These are phyloP conservation scores for Lachancea cidri DNA, from an alignment of 805 yeast species.

Conservation along the genomic window DNA sequence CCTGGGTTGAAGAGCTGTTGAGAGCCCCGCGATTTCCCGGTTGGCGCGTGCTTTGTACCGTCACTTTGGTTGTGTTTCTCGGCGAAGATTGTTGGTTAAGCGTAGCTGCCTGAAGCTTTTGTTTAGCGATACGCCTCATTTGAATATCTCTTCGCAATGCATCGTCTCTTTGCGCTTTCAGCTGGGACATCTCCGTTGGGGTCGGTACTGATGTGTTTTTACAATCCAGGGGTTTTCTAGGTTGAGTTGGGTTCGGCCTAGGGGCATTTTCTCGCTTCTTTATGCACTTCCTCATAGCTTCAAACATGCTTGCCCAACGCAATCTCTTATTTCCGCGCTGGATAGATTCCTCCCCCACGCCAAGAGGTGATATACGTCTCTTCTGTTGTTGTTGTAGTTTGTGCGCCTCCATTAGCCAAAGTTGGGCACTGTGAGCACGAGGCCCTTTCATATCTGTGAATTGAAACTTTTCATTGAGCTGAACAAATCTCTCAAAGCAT, in stretches of 20 bases:
- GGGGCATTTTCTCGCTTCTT: slow-evolving; percentile 79
- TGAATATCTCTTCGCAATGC: slow-evolving; percentile 63
- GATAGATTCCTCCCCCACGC: slow-evolving; percentile 88
- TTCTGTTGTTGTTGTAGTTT: slow-evolving; percentile 84
- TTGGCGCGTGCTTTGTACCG: slow-evolving; percentile 11
- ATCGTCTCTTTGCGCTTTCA: slow-evolving; percentile 83
- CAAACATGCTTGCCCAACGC: slow-evolving; percentile 97
- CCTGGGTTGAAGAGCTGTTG: slow-evolving; percentile 11
- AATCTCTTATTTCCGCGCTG: slow-evolving; percentile 89
- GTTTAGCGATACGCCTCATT: slow-evolving; percentile 30
- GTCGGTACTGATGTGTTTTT: slow-evolving; percentile 55
- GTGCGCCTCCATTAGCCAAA: slow-evolving; percentile 89
- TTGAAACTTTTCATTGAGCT: slow-evolving; percentile 83
- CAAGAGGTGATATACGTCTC: slow-evolving; percentile 83
- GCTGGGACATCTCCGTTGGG: slow-evolving; percentile 76
- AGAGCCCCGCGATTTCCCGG: slow-evolving; percentile 18
- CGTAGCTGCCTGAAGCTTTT: slow-evolving; percentile 25
- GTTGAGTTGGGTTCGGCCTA: slow-evolving; percentile 47
- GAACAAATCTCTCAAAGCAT: slow-evolving; percentile 94
- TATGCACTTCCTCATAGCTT: slow-evolving; percentile 86
- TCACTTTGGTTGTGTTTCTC: slow-evolving; percentile 1
- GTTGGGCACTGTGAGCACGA: slow-evolving; percentile 75
- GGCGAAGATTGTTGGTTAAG: slow-evolving; percentile 17
- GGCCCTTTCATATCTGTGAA: slow-evolving; percentile 83
- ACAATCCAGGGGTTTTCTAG: slow-evolving; percentile 37